These are phyloP conservation scores for Viola pubescens DNA, from an alignment of 441 rosid species.

Conservation along the genomic window DNA sequence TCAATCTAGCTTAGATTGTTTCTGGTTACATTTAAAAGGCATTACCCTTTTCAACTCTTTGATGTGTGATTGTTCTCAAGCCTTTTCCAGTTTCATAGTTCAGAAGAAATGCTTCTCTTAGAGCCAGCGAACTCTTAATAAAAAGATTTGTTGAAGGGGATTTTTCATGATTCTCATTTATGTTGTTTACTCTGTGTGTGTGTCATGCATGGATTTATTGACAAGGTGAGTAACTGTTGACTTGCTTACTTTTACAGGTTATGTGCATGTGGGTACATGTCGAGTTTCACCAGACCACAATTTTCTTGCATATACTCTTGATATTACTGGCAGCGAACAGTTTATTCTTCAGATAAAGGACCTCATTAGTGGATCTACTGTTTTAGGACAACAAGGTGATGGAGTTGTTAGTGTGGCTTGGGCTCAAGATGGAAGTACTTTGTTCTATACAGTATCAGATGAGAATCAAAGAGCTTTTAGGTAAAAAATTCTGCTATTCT, in stretches of 20 bases:
- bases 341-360: slow-evolving; percentile 78
- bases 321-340: slow-evolving; percentile 55
- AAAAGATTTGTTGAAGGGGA: not conserved
- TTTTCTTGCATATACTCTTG: slow-evolving; percentile 77
- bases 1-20: not conserved
- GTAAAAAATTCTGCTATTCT: slow-evolving; percentile 25
- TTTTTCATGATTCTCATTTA: not conserved
- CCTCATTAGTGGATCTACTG: slow-evolving; percentile 39
- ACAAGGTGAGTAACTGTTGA: not conserved
- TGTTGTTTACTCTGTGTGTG: not conserved
- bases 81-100: not conserved
- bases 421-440: slow-evolving; percentile 65
- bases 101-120: not conserved
- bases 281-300: slow-evolving; percentile 83
- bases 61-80: not conserved
- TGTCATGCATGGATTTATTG: not conserved
- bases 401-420: slow-evolving; percentile 87
- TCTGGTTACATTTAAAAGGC: not conserved
- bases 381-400: slow-evolving; percentile 42
- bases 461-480: slow-evolving; percentile 71
- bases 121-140: not conserved
- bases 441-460: slow-evolving; percentile 66
- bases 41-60: not conserved
- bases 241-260: slow-evolving; percentile 32
- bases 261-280: slow-evolving; percentile 74